phyloP scores from a whole-genome alignment of 139 green algal genomes.

The Ettlia oleoabundans region DNA sequence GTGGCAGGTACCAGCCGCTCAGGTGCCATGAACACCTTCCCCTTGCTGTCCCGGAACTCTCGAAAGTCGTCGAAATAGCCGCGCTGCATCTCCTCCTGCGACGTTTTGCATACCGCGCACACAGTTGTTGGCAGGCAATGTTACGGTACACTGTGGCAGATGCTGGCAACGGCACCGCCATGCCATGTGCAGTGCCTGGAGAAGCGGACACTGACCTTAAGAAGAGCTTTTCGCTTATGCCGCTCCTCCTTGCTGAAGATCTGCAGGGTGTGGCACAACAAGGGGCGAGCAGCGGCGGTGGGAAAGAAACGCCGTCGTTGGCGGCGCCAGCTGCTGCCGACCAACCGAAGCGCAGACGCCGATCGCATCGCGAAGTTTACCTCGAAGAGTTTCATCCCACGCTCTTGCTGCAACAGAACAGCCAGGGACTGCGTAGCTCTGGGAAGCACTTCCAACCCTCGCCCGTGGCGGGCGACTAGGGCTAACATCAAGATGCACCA shows the following conservation, averaged over 20 bases:
- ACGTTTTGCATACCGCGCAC: too few relatives aligned
- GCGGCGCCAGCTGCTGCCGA: not conserved
- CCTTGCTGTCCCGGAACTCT: constrained; percentile 50
- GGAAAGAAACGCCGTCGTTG: not conserved
- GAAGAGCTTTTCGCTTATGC: constrained; percentile 34
- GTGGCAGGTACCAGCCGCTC: constrained; percentile 22
- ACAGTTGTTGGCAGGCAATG: too few relatives aligned
- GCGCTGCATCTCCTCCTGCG: constrained; percentile 60
- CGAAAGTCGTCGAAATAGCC: constrained; percentile 67
- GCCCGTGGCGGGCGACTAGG: too few relatives aligned
- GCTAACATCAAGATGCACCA: too few relatives aligned
- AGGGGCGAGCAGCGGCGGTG: too few relatives aligned
- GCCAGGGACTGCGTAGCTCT: too few relatives aligned
- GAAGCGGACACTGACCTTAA: too few relatives aligned
- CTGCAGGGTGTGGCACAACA: too few relatives aligned
- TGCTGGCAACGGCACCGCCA: too few relatives aligned
- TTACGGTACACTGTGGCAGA: too few relatives aligned
- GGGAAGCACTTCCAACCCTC: too few relatives aligned
- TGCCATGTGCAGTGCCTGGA: too few relatives aligned
- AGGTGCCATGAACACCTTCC: constrained; percentile 51
- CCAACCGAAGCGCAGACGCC: not conserved
- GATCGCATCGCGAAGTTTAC: not conserved
- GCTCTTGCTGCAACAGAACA: constrained; percentile 21
- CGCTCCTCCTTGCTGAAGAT: constrained; percentile 55
- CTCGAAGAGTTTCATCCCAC: constrained; percentile 41